Evolutionary conservation across 164 flowering plant genomes (phyloP).

Genomic region (Chimonanthus praecox): DNA sequence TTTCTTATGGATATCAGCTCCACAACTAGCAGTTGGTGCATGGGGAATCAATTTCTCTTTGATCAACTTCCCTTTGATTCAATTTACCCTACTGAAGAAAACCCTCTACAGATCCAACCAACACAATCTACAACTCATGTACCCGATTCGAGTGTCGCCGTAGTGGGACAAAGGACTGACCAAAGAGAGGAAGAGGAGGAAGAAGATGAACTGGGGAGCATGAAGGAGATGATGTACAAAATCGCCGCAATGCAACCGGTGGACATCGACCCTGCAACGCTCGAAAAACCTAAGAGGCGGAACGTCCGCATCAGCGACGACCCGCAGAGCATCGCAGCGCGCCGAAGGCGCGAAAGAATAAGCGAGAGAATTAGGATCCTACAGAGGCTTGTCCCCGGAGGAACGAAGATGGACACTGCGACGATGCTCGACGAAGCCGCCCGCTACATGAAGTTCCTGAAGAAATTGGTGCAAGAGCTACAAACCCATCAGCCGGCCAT

Average conservation of each 20-base stretch:
- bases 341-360: conserved; percentile 70
- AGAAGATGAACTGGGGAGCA: conserved; percentile 65
- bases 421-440: conserved; percentile 85
- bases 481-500: conserved; percentile 25
- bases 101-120: conserved; percentile 21
- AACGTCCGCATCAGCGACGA: conserved; percentile 78
- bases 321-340: conserved; percentile 89
- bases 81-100: conserved; percentile 15
- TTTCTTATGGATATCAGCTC: conserved; percentile 29
- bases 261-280: conserved; percentile 74
- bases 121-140: not conserved
- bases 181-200: conserved; percentile 37
- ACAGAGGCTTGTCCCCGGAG: conserved; percentile 65
- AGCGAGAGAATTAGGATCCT: conserved; percentile 60
- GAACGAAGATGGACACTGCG: conserved; percentile 85
- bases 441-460: conserved; percentile 80
- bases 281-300: conserved; percentile 61
- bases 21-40: conserved; percentile 25
- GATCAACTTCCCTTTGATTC: conserved; percentile 21
- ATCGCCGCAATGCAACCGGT: conserved; percentile 93
- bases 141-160: not conserved
- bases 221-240: conserved; percentile 92
- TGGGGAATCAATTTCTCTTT: conserved; percentile 25
- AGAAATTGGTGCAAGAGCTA: conserved; percentile 52
- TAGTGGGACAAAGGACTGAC: not conserved